A percentile compares a stretch with the other conserved stretches of the same genome.
These are phyloP conservation scores for Boletus rubropictus DNA, from an alignment of 768 basidiomycete genomes.

Conservation along the genomic window DNA sequence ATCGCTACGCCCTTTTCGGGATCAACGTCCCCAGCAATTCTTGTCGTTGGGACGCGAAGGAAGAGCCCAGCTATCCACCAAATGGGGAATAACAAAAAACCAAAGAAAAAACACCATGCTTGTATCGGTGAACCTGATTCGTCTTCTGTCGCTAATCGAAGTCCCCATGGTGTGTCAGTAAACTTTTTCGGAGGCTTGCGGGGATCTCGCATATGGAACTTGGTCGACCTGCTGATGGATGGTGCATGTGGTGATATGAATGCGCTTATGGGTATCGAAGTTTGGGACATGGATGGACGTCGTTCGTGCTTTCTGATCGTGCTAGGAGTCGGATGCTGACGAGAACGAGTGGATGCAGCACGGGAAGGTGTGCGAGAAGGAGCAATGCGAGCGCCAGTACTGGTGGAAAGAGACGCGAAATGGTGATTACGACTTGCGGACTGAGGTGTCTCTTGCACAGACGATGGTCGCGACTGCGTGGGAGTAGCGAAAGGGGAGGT, in stretches of 20 bases:
- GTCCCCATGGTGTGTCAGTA: constrained; percentile 56
- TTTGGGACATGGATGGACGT: constrained; percentile 57
- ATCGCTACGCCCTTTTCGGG: constrained; percentile 65
- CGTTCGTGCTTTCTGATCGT: constrained; percentile 28
- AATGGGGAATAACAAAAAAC: constrained; percentile 56
- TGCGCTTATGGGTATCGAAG: constrained; percentile 76
- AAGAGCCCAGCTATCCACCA: constrained; percentile 58
- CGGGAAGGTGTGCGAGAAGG: constrained; percentile 34
- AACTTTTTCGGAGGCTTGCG: constrained; percentile 52
- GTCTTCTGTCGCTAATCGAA: constrained; percentile 52
- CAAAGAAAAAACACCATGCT: constrained; percentile 75
- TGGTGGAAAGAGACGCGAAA: constrained; percentile 34
- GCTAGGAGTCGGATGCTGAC: constrained; percentile 23
- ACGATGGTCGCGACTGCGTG: constrained; percentile 28
- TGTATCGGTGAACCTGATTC: constrained; percentile 49
- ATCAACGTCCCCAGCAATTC: constrained; percentile 50
- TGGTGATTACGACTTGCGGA: constrained; percentile 12
- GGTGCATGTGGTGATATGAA: constrained; percentile 75
- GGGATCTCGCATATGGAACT: constrained; percentile 79
- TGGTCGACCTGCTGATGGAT: constrained; percentile 52
- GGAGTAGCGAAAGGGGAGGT: constrained; percentile 32
- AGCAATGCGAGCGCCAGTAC: constrained; percentile 24
- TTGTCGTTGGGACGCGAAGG: constrained; percentile 53
- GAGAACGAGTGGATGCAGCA: constrained; percentile 33
- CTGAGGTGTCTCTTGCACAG: constrained; percentile 24